Conservation (phyloP, 1,284 basidiomycete species). For the Lignosus rhinocerotis region DNA sequence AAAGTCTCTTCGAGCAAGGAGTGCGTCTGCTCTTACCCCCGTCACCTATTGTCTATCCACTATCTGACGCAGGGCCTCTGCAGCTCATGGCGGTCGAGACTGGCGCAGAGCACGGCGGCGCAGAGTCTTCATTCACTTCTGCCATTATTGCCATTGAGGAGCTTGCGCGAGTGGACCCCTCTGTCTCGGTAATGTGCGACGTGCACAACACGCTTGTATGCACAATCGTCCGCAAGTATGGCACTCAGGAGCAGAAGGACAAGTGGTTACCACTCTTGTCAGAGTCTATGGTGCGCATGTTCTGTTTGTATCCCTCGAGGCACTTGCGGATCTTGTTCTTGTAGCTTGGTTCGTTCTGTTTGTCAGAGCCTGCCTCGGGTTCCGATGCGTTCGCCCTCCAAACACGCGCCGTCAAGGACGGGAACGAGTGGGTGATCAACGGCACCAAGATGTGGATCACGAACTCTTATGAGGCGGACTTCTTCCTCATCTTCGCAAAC, state of each 20-base stretch:
- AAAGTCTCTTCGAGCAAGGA: slow-evolving; percentile 93
- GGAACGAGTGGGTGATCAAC: slow-evolving; percentile 83
- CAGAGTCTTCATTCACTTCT: slow-evolving; percentile 91
- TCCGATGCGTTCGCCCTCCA: slow-evolving; percentile 98
- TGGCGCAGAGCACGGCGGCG: slow-evolving; percentile 78
- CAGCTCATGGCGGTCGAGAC: slow-evolving; percentile 99
- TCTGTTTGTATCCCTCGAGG: not conserved
- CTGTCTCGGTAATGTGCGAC: slow-evolving; percentile 95
- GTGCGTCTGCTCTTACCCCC: slow-evolving; percentile 48
- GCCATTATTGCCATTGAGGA: slow-evolving; percentile 98
- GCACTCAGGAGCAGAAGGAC: slow-evolving; percentile 81
- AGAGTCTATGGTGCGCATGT: slow-evolving; percentile 63
- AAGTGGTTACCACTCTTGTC: slow-evolving; percentile 89
- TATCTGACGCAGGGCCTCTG: not conserved
- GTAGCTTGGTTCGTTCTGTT: slow-evolving; percentile 93
- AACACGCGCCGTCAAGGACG: slow-evolving; percentile 87
- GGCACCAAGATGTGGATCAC: slow-evolving; percentile 99
- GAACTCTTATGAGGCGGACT: slow-evolving; percentile 94
- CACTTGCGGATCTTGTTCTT: not conserved
- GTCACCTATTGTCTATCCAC: not conserved
- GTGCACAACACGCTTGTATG: slow-evolving; percentile 99
- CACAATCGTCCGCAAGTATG: slow-evolving; percentile 91
- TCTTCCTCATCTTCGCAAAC: slow-evolving; percentile 95
- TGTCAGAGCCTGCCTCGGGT: slow-evolving; percentile 91
- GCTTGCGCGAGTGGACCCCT: slow-evolving; percentile 94